Percentiles rank a stretch among this genome's conserved stretches.
phyloP scores from a whole-genome alignment of 805 yeast genomes.

The Grigorovia humatica region DNA sequence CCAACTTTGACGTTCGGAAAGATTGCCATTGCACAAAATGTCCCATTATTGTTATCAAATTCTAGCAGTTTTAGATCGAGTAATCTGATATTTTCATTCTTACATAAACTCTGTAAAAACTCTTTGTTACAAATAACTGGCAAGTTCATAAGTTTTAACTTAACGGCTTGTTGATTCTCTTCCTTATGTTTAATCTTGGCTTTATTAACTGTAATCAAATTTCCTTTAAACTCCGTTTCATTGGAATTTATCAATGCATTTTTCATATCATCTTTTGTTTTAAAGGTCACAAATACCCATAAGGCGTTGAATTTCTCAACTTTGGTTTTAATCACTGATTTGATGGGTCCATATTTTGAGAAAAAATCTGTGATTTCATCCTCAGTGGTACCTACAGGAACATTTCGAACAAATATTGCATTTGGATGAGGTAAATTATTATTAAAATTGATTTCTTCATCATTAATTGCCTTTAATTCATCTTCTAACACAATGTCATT shows the following conservation, averaged over 20 bases:
- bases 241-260: slow-evolving; percentile 29
- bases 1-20: slow-evolving; percentile 18
- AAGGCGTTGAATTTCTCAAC: slow-evolving; percentile 17
- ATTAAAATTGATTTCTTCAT: slow-evolving; percentile 3
- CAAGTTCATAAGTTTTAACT: slow-evolving; percentile 19
- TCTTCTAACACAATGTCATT: slow-evolving; percentile 18
- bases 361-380: slow-evolving; percentile 24
- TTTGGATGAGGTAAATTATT: slow-evolving; percentile 20
- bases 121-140: slow-evolving; percentile 17
- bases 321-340: slow-evolving; percentile 27
- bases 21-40: slow-evolving; percentile 19
- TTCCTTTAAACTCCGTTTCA: slow-evolving; percentile 20
- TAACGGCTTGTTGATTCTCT: background rate
- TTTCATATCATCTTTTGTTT: slow-evolving; percentile 28
- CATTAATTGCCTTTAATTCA: slow-evolving; percentile 4
- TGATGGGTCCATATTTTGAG: slow-evolving; percentile 26
- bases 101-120: slow-evolving; percentile 19
- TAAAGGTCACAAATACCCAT: slow-evolving; percentile 36
- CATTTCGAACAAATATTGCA: slow-evolving; percentile 28
- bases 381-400: slow-evolving; percentile 24
- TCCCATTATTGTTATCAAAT: slow-evolving; percentile 5
- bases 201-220: slow-evolving; percentile 16
- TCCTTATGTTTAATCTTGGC: slow-evolving; percentile 11
- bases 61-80: slow-evolving; percentile 4
- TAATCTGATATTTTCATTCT: slow-evolving; percentile 12